Percentiles rank a stretch among this genome's conserved stretches.
These are phyloP conservation scores for Colletotrichum costaricense DNA, from an alignment of 2,329 filamentous ascomycete species.

Conservation along the genomic window DNA sequence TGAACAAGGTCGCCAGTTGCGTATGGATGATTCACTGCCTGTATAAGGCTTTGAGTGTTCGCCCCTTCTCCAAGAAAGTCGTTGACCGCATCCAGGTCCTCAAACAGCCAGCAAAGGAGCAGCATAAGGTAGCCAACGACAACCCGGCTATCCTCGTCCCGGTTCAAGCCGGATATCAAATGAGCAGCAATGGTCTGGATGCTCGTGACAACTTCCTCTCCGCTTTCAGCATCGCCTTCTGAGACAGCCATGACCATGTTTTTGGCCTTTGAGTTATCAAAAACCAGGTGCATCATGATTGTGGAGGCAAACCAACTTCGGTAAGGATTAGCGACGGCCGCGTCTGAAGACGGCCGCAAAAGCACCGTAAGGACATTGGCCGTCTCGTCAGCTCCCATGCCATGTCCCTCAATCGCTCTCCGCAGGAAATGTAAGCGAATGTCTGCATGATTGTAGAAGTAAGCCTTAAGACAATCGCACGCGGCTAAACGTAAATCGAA, in stretches of 20 bases:
- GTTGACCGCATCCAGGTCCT: constrained; percentile 90
- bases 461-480: constrained; percentile 92
- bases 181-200: constrained; percentile 91
- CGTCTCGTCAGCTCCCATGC: constrained; percentile 80
- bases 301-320: constrained; percentile 90
- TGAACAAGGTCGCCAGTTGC: constrained; percentile 75
- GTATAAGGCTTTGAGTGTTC: constrained; percentile 87
- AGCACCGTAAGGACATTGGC: constrained; percentile 90
- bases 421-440: constrained; percentile 88
- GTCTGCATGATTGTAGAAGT: constrained; percentile 83
- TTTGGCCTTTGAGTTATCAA: constrained; percentile 84
- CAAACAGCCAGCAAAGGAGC: constrained; percentile 89
- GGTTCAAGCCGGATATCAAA: constrained; percentile 82
- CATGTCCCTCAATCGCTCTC: constrained; percentile 89
- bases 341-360: constrained; percentile 72
- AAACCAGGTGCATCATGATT: constrained; percentile 86
- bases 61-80: constrained; percentile 94
- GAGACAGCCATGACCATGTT: constrained; percentile 81
- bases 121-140: constrained; percentile 90
- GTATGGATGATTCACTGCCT: constrained; percentile 72
- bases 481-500: constrained; percentile 87
- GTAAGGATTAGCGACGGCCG: constrained; percentile 81
- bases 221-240: constrained; percentile 88
- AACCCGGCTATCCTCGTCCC: constrained; percentile 81
- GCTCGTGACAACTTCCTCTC: constrained; percentile 94